Base-by-base conservation (phyloP, 352 stramenopile species). In the Phytopythium oedochilum region DNA sequence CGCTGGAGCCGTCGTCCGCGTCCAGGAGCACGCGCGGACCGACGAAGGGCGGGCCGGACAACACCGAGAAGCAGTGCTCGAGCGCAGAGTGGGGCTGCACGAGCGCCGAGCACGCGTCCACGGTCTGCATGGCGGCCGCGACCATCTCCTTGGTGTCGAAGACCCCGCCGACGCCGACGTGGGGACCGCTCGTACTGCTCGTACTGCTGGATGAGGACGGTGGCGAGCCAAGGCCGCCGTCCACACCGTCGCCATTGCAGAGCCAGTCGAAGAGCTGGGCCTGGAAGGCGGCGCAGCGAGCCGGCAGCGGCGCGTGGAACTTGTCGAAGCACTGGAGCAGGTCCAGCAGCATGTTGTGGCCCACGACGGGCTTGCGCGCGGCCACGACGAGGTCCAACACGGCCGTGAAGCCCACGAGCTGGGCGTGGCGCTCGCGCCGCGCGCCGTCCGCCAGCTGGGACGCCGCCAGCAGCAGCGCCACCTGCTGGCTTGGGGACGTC, bases 321-420 rank as follows among this genome's bases (percentile, higher is more conserved):
- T 90, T 92, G 39, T 83, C 74, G 58, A 76, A 89, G 70, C 77
- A 88, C 40, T 92, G 80, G 67, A 92, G 83, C 51, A 87, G 60
- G 44, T 92, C 82, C n/a, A 92, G 66, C 17, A 90, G 70, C 68
- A 90, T 66, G 62, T 92, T 92, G 66, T 92, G 82, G 0, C 82
- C 82, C 32, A 92, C 63, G 22, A 92, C 66, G 5, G 82, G 79
- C 53, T 82, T 83, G 10, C 58, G 56, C 0, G 69, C 66, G 1
- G 51, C 56, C 22, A 78, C 64, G 48, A 88, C 59, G 15, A 68
- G 49, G 46, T 92, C 75, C 57, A 92, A 46, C 17, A 92, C 63
- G 23, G 70, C 69, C 5, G 82, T 90, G 36, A 92, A 90, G 2
- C 82, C 82, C 45, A 86, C 69, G 10, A 88, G 48, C 49, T 67